Percentiles rank a stretch among this genome's conserved stretches.
These are phyloP conservation scores for Mercurialis annua DNA, from an alignment of 345 rosid genomes.

Conservation along the genomic window DNA sequence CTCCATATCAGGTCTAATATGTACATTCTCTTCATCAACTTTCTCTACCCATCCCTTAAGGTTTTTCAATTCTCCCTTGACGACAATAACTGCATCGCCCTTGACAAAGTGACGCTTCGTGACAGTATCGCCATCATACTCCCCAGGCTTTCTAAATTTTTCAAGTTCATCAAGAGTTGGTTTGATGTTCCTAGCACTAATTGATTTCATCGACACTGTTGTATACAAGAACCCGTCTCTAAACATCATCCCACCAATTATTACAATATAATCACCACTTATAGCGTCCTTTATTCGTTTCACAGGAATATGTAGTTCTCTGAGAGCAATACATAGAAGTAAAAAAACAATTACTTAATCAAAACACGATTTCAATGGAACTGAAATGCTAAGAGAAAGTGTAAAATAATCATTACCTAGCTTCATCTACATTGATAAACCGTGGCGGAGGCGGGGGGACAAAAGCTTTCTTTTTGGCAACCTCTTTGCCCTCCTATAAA, in stretches of 20 bases:
- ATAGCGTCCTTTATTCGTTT: constrained; percentile 83
- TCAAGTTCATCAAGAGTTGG: constrained; percentile 97
- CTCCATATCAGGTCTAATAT: constrained; percentile 81
- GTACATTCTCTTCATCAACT: constrained; percentile 93
- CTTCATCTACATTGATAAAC: constrained; percentile 91
- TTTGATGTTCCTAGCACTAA: constrained; percentile 63
- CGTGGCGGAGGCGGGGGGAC: constrained; percentile 98
- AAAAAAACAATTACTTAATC: constrained; percentile 8
- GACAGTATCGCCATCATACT: constrained; percentile 67
- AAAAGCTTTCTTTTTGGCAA: constrained; percentile 81
- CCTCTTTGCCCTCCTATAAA: constrained; percentile 83
- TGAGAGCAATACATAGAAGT: constrained; percentile 22
- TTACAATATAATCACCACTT: constrained; percentile 90
- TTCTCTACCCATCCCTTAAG: constrained; percentile 99
- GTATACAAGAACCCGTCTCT: constrained; percentile 91
- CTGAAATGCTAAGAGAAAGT: background rate
- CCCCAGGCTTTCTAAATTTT: constrained; percentile 74
- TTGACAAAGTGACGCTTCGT: constrained; percentile 97
- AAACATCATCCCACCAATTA: constrained; percentile 70
- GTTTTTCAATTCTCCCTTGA: constrained; percentile 91
- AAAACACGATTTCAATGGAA: background rate
- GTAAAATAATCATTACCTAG: constrained; percentile 51
- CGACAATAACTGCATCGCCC: constrained; percentile 91
- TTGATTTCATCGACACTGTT: constrained; percentile 79
- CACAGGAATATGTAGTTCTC: constrained; percentile 90